Base-by-base conservation (phyloP, 345 rosid species). In the Bruguiera sexangula region DNA sequence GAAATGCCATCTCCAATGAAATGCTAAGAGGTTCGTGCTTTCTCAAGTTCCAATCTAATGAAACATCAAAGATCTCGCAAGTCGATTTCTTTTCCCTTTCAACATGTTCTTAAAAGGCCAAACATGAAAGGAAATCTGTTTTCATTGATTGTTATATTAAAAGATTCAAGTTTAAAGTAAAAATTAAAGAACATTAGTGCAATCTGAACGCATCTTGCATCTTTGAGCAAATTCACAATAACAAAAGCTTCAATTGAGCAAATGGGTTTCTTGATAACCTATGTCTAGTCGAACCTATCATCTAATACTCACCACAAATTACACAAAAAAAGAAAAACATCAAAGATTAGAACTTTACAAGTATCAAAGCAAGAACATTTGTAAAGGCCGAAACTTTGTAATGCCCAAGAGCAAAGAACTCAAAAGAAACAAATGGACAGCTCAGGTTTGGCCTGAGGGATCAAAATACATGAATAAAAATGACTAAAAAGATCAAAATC, bases 21-120 rank as follows among this genome's bases (percentile, higher is more conserved):
- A 13, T 5, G 18, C 9, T 24, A 46, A 63, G 22, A 5, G 13
- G 3, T 20, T 53, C 22, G 11, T 6, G 26, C 20, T 58, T 39
- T 21, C 27, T 58, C 64, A 59, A 66, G 60, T 31, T 51, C 69
- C 15, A 22, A 34, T 43, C 46, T 65, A 19, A 53, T 16, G 53
- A 62, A 71, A 61, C 20, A 6, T 34, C 50, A 6, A 58, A 43
- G 50, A 60, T 11, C 6, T 5, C 21, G 9, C 37, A 66, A 22
- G 22, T 21, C 11, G 26, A 34, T 50, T 60, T 8, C 31, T 19
- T 51, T 52, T 15, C 9, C 10, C 21, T 59, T 58, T 30, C 48
- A 32, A 20, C 26, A 31, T 24, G 37, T 59, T 5, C 62, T 19
- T 13, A 39, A 59, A 59, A 50, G n/a, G 30, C 24, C 46, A 34